Evolutionary conservation across 1,284 basidiomycete species (phyloP).

Genomic region (Flammula alnicola): DNA sequence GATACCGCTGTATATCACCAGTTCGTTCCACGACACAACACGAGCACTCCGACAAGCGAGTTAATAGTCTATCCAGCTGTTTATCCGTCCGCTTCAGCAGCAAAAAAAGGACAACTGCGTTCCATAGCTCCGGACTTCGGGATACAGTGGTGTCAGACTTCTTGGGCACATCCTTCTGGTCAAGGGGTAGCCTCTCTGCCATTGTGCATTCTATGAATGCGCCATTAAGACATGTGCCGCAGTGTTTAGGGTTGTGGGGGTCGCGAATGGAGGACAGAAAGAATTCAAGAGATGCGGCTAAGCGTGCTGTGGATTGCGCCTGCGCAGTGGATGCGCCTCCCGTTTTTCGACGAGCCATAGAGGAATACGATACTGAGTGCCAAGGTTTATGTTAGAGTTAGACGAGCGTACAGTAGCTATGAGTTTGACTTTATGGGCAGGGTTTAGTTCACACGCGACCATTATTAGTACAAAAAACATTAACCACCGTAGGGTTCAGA

Average conservation of each 20-base stretch:
- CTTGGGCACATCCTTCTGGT: neutral
- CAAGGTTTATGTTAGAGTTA: too few species aligned
- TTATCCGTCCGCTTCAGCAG: constrained; percentile 9
- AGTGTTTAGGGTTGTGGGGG: constrained; percentile 13
- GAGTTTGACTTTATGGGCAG: too few species aligned
- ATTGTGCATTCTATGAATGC: constrained; percentile 8
- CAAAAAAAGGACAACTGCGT: neutral
- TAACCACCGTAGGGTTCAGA: too few species aligned
- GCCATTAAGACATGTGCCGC: constrained; percentile 13
- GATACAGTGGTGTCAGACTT: neutral
- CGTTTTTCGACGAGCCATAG: neutral
- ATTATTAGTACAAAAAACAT: too few species aligned
- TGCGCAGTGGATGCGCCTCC: neutral
- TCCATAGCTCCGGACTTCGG: neutral
- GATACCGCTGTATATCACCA: neutral
- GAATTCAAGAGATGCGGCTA: constrained; percentile 2
- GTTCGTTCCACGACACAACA: constrained; percentile 1
- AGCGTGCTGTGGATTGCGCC: neutral
- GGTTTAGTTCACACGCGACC: too few species aligned
- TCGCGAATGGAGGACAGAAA: constrained; percentile 14
- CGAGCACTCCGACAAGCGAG: constrained; percentile 6
- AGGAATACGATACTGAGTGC: too few species aligned
- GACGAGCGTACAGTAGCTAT: too few species aligned
- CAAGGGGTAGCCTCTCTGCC: too few species aligned
- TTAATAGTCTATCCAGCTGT: constrained; percentile 11